Evolutionary conservation across 495 filamentous ascomycete genomes (phyloP), one percentile per base, ranked within the genome.

Genomic region (Aspergillus leporis): DNA sequence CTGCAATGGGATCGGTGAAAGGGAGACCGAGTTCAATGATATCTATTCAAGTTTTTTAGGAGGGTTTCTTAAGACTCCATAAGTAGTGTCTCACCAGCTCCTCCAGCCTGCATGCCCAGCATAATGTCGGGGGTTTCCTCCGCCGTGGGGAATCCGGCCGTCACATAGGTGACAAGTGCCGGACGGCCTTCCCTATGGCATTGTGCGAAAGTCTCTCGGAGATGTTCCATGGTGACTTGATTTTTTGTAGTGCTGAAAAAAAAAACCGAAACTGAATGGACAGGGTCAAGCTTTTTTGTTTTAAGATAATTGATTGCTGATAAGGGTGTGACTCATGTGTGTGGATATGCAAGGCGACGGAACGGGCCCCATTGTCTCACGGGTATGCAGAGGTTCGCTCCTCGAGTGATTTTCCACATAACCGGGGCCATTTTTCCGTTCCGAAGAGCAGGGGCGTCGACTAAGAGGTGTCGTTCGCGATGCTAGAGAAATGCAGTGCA

Each of bases 1-100:
- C 93, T 55, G 92, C 93, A 76, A 96, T 97, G 19, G 94, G 94
- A 68, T 99, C 94, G 53, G 95, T 97, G 82, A 99, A 99, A 47
- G 95, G 95, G 38, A 97, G 80, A 48, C 92, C 91, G 53, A 74
- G 47, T 60, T 74, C 72, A 40, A 79, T 78, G 21, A 79, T 67
- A 55, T 79, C 76, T 79, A 40, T 53, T 23, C 3, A 25, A 41
- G 6, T 3, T 6, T 28, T 3, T 28, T 28, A 28, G 25, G 6
- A 28, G 3, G 6, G 6, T 28, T 28, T 28, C 25, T 6, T 28
- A n/a, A n/a, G 25, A 28, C 25, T 3, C 6, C 25, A 6, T 3
- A 28, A 3, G 25, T 28, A 28, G 25, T 28, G 25, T 3, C 25
- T 28, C 25, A 92, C 90, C 90, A 51, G 90, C 85, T 51, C 93